Percentiles rank a stretch among this genome's conserved stretches.
Conservation (phyloP, 257 asterid genomes). For the Rehmannia glutinosa region DNA sequence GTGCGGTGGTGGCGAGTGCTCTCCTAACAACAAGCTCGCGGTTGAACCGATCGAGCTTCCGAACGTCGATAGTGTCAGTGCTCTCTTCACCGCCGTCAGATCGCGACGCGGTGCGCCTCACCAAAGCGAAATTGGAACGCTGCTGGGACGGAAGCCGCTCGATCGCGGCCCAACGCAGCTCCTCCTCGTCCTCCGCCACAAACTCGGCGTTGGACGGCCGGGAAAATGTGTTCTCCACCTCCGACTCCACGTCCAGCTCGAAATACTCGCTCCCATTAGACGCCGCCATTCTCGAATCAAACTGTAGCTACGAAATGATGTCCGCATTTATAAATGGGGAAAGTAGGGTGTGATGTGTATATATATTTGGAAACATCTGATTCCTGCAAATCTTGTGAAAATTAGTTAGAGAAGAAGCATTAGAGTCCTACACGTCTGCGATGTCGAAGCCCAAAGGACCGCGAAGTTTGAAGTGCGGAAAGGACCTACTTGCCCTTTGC, state of each 20-base stretch:
- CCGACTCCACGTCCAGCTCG: constrained; percentile 52
- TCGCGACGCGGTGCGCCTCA: constrained; percentile 31
- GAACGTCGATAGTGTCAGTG: constrained; percentile 55
- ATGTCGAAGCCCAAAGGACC: constrained; percentile 10
- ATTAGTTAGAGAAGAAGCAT: constrained; percentile 1
- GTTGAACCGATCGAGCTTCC: constrained; percentile 55
- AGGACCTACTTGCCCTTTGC: constrained; percentile 4
- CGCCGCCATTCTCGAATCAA: constrained; percentile 48
- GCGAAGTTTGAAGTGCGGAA: constrained; percentile 12
- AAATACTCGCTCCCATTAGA: constrained; percentile 74
- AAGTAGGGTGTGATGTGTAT: neutral
- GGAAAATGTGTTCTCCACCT: constrained; percentile 35
- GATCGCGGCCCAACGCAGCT: constrained; percentile 73
- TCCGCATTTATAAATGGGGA: neutral
- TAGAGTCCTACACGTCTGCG: neutral
- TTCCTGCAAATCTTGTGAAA: neutral
- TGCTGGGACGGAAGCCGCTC: constrained; percentile 71
- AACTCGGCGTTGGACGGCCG: constrained; percentile 66
- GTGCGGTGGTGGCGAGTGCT: constrained; percentile 74
- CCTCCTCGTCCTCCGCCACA: constrained; percentile 60
- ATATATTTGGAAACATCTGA: too few relatives aligned
- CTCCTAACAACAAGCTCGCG: constrained; percentile 68
- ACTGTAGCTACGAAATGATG: neutral
- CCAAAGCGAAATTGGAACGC: constrained; percentile 41
- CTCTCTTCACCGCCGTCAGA: constrained; percentile 17